phyloP scores from a whole-genome alignment of 176 grass and related monocot species.

The Dendrocalamus sinicus region DNA sequence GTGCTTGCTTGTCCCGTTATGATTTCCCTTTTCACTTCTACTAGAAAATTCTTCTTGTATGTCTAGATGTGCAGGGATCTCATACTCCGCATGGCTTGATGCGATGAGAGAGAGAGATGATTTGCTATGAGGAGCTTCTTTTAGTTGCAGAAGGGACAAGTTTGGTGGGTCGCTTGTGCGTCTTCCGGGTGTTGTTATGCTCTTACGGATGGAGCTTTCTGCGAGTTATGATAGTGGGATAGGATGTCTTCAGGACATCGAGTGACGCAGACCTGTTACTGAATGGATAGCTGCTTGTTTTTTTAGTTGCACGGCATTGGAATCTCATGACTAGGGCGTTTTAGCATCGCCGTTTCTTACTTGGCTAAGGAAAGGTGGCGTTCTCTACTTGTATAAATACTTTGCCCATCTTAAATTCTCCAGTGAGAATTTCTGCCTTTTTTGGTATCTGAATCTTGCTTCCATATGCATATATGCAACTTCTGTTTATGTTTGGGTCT shows the following conservation, averaged over 20 bases:
- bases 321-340: not conserved
- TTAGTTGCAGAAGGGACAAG: not conserved
- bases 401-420: not conserved
- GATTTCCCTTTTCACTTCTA: not conserved
- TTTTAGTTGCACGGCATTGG: not conserved
- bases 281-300: not conserved
- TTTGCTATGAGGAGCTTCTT: not conserved
- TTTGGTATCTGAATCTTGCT: not conserved
- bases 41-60: not conserved
- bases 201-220: not conserved
- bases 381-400: not conserved
- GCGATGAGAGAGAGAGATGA: not conserved
- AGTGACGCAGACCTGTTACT: not conserved
- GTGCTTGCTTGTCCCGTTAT: not conserved
- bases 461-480: not conserved
- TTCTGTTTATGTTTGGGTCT: not conserved
- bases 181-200: not conserved
- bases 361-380: not conserved
- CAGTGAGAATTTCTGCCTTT: not conserved
- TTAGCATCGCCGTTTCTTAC: not conserved
- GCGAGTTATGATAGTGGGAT: not conserved
- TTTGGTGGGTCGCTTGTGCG: not conserved
- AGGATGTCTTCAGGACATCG: not conserved
- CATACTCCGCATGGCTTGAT: not conserved
- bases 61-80: not conserved